Evolutionary conservation across 148 eudicot genomes (phyloP).

Genomic region (Cornus florida): DNA sequence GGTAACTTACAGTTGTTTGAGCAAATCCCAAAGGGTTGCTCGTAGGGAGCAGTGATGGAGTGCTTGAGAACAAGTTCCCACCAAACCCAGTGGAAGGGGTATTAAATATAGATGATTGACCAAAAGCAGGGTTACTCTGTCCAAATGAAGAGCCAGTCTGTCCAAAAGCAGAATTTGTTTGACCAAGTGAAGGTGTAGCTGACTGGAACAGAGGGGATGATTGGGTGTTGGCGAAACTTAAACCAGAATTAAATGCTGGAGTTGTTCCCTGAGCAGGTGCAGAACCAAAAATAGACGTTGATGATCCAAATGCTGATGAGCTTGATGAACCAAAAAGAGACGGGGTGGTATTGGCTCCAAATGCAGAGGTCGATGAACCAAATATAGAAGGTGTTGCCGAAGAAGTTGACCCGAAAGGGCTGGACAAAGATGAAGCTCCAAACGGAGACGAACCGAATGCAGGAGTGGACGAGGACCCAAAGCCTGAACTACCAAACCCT

Average conservation of each 20-base stretch:
- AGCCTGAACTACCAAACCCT: constrained; percentile 48
- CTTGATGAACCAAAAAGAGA: constrained; percentile 66
- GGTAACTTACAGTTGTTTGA: constrained; percentile 65
- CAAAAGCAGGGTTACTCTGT: constrained; percentile 48
- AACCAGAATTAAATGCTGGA: constrained; percentile 56
- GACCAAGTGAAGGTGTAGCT: constrained; percentile 69
- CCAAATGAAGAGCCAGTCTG: constrained; percentile 62
- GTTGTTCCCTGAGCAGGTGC: constrained; percentile 54
- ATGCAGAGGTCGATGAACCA: constrained; percentile 53
- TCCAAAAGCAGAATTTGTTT: constrained; percentile 60
- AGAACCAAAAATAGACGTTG: constrained; percentile 61
- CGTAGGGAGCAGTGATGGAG: constrained; percentile 43
- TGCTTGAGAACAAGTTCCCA: constrained; percentile 55
- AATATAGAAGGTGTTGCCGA: constrained; percentile 61
- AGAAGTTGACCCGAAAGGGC: constrained; percentile 65
- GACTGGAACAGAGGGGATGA: constrained; percentile 76
- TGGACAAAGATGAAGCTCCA: constrained; percentile 46
- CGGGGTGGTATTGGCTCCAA: constrained; percentile 55
- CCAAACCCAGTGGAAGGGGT: constrained; percentile 57
- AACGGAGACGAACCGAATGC: constrained; percentile 67
- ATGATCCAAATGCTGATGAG: constrained; percentile 57
- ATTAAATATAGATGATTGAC: constrained; percentile 54
- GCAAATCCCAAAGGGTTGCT: constrained; percentile 54
- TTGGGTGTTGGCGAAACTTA: constrained; percentile 68
- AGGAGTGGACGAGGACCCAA: constrained; percentile 56